phyloP scores from a whole-genome alignment of 805 yeast genomes.

The Yarrowia deformans region DNA sequence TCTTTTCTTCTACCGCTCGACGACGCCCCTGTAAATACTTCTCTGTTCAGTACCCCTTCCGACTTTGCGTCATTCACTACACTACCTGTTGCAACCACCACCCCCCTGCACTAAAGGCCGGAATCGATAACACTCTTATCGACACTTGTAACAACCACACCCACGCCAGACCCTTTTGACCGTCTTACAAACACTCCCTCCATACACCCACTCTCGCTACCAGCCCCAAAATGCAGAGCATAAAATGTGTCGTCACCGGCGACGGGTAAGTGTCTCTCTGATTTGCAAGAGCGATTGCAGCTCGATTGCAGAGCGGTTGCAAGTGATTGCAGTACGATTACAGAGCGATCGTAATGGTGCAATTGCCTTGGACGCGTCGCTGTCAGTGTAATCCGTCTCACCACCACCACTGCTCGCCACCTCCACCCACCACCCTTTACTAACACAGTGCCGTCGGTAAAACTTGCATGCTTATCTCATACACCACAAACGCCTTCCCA shows the following conservation, averaged over 20 bases:
- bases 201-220: conserved; percentile 1
- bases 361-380: too few species aligned
- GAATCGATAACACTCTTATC: not conserved
- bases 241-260: conserved; percentile 92
- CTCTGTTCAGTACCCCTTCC: conserved; percentile 3
- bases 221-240: conserved; percentile 67
- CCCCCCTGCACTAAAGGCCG: conserved; percentile 4
- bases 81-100: not conserved
- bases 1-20: too few species aligned
- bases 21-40: conserved; percentile 9
- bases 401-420: not conserved
- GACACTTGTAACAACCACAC: not conserved
- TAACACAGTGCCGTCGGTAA: conserved; percentile 81
- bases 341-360: too few species aligned
- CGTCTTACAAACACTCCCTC: conserved; percentile 8
- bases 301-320: too few species aligned
- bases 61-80: conserved; percentile 9
- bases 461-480: conserved; percentile 84
- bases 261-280: conserved; percentile 63
- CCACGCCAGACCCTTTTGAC: not conserved
- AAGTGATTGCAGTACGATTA: too few species aligned
- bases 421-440: not conserved
- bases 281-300: not conserved
- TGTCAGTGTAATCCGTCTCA: not conserved
- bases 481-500: conserved; percentile 92